Evolutionary conservation across 2,329 filamentous ascomycete genomes (phyloP).

Genomic region (Ophiocordyceps camponoti-leonardi): DNA sequence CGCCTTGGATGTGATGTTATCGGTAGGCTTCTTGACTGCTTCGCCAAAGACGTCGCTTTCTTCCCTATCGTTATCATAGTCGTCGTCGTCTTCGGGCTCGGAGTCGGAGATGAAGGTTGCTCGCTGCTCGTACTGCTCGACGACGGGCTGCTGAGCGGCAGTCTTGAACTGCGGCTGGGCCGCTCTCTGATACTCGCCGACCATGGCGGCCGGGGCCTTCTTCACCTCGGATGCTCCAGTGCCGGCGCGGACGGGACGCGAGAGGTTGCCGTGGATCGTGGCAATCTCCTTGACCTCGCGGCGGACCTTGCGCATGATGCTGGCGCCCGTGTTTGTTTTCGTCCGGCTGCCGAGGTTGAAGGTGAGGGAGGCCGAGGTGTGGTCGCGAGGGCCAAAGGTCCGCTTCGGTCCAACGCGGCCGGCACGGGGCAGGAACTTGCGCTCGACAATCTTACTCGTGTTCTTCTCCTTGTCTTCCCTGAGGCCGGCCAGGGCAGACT

Average conservation of each 20-base stretch:
- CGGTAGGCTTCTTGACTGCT: constrained; percentile 3
- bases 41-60: constrained; percentile 10
- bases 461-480: constrained; percentile 40
- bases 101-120: constrained; percentile 24
- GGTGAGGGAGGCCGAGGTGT: constrained; percentile 16
- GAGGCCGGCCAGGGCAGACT: constrained; percentile 37
- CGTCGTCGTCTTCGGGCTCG: constrained; percentile 11
- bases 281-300: constrained; percentile 38
- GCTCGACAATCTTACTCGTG: constrained; percentile 37
- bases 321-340: constrained; percentile 31
- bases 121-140: constrained; percentile 15
- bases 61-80: constrained; percentile 2
- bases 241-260: constrained; percentile 11
- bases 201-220: constrained; percentile 34
- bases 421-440: constrained; percentile 25
- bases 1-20: neutral
- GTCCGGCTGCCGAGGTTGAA: constrained; percentile 33
- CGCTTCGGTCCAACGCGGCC: constrained; percentile 16
- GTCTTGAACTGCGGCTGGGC: constrained; percentile 17
- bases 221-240: constrained; percentile 21
- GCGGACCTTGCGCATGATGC: constrained; percentile 37
- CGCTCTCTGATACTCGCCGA: constrained; percentile 31
- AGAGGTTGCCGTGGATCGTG: constrained; percentile 27
- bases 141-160: constrained; percentile 7
- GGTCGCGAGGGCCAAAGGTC: constrained; percentile 12